These are phyloP conservation scores for Fusarium paranaense DNA, from an alignment of 2,329 filamentous ascomycete species.

Conservation along the genomic window DNA sequence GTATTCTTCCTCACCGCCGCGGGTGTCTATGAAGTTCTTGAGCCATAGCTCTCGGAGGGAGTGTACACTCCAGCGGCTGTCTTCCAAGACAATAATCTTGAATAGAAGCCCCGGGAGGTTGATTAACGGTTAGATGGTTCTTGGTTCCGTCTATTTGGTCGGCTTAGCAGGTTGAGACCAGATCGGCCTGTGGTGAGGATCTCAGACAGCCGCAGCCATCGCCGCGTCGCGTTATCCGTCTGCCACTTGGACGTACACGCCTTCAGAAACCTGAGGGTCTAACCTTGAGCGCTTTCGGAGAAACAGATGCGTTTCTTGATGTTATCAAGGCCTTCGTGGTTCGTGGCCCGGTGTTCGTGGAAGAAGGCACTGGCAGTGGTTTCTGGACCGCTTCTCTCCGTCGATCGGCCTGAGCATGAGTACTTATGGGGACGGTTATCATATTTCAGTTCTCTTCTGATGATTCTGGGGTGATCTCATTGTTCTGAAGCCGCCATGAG, in stretches of 20 bases:
- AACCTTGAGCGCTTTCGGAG: background rate
- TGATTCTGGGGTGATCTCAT: accelerated
- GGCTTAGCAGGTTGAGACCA: background rate
- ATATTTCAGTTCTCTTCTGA: no score
- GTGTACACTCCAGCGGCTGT: background rate
- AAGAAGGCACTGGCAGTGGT: no score
- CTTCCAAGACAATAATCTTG: background rate
- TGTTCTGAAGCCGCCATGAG: no score
- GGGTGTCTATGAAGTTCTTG: background rate
- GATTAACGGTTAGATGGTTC: accelerated
- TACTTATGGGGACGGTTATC: no score
- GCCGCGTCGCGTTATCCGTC: background rate
- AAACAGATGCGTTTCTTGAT: background rate
- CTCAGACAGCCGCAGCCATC: background rate
- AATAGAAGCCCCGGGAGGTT: no score
- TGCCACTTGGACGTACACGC: background rate
- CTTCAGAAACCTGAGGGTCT: background rate
- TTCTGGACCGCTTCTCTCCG: background rate
- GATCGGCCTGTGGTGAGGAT: background rate
- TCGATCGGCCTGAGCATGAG: background rate
- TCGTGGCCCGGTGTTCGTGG: background rate
- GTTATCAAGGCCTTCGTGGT: background rate
- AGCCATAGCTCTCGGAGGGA: no score
- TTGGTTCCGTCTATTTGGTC: accelerated
- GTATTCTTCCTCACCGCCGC: background rate